phyloP scores from a whole-genome alignment of 164 flowering plant species.

The Tetracentron sinense region DNA sequence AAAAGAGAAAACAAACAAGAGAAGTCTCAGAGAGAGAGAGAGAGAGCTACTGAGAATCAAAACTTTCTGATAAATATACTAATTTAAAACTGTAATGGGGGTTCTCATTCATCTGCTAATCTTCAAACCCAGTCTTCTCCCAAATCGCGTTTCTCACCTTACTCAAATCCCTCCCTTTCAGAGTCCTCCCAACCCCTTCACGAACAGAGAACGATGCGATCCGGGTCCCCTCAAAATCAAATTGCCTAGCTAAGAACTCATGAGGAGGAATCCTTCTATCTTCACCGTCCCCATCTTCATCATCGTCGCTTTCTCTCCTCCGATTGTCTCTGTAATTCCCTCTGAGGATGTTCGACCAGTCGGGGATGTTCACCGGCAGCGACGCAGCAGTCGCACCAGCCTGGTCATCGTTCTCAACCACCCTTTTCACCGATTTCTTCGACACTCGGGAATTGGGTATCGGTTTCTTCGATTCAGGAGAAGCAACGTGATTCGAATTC shows the following conservation, averaged over 20 bases:
- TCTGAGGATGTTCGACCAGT: slow-evolving; percentile 40
- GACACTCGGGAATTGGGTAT: slow-evolving; percentile 11
- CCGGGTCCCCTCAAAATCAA: slow-evolving; percentile 22
- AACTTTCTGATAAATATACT: too few relatives aligned
- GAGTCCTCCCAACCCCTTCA: slow-evolving; percentile 45
- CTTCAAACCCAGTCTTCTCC: slow-evolving; percentile 42
- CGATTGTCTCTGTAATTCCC: slow-evolving; percentile 13
- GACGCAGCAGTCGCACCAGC: slow-evolving; percentile 13
- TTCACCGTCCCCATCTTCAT: slow-evolving; percentile 10
- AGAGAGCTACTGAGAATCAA: too few relatives aligned
- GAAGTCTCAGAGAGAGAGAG: too few relatives aligned
- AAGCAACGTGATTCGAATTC: neutral
- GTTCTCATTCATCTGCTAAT: too few relatives aligned
- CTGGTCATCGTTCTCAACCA: neutral
- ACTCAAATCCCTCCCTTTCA: slow-evolving; percentile 43
- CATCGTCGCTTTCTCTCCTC: slow-evolving; percentile 5
- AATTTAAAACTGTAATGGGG: too few relatives aligned
- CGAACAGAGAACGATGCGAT: slow-evolving; percentile 43
- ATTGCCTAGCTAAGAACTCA: slow-evolving; percentile 29
- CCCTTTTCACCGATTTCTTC: neutral
- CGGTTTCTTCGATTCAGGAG: slow-evolving; percentile 13
- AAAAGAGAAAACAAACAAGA: too few relatives aligned
- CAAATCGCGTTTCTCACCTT: slow-evolving; percentile 35
- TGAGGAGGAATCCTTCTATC: slow-evolving; percentile 34
- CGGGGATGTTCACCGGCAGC: slow-evolving; percentile 41